phyloP scores from a whole-genome alignment of 768 basidiomycete species.

The Atractiella rhizophila region DNA sequence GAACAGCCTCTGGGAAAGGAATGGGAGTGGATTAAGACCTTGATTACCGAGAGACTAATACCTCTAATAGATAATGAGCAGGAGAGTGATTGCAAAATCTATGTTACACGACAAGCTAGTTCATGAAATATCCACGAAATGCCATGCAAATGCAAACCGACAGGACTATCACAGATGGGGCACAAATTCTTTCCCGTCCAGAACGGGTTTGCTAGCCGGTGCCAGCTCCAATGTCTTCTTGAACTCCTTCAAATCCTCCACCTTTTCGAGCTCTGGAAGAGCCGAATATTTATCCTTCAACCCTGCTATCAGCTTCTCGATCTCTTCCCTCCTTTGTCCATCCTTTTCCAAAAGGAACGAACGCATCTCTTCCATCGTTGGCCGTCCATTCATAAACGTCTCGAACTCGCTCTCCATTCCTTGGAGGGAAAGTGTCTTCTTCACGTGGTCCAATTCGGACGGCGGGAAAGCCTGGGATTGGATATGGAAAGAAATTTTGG shows the following conservation, averaged over 20 bases:
- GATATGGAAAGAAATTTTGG: conserved; percentile 66
- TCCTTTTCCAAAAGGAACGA: conserved; percentile 20
- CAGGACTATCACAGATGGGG: too few relatives aligned
- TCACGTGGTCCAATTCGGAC: conserved; percentile 37
- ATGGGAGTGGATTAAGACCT: too few relatives aligned
- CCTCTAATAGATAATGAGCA: too few relatives aligned
- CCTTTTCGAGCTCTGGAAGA: conserved; percentile 1
- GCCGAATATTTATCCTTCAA: conserved; percentile 35
- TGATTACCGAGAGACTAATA: too few relatives aligned
- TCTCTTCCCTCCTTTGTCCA: conserved; percentile 24
- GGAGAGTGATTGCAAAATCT: too few relatives aligned
- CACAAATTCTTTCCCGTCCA: too few relatives aligned
- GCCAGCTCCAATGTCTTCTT: not conserved
- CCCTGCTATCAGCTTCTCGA: conserved; percentile 31
- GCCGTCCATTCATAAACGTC: conserved; percentile 30
- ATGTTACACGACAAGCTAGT: too few relatives aligned
- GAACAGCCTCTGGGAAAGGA: too few relatives aligned
- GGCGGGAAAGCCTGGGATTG: conserved; percentile 37
- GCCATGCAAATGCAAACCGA: too few relatives aligned
- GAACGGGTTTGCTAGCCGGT: conserved; percentile 5
- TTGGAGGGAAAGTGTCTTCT: conserved; percentile 34
- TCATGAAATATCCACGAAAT: too few relatives aligned
- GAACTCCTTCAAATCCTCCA: conserved; percentile 6
- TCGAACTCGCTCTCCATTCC: conserved; percentile 32
- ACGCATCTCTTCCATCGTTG: conserved; percentile 33